A percentile compares a stretch with the other conserved stretches of the same genome.
These are phyloP conservation scores for Aspergillus alliaceus DNA, from an alignment of 2,329 filamentous ascomycete species.

Conservation along the genomic window DNA sequence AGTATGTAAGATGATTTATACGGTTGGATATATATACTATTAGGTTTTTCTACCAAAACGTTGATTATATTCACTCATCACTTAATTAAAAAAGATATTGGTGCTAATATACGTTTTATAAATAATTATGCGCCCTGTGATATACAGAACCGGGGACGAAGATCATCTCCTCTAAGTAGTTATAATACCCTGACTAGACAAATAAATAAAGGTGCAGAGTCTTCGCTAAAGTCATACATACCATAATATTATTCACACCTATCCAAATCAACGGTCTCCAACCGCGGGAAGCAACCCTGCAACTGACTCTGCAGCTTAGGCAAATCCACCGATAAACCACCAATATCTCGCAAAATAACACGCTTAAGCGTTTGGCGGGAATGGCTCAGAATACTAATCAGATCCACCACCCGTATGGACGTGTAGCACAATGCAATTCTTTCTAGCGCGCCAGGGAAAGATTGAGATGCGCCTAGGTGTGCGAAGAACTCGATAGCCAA, in stretches of 20 bases:
- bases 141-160: too few species aligned
- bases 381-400: conserved; percentile 2
- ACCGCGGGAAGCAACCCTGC: conserved; percentile 1
- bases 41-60: too few species aligned
- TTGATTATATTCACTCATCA: too few species aligned
- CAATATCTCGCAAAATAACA: not conserved
- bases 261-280: conserved; percentile 2
- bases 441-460: conserved; percentile 3
- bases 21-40: too few species aligned
- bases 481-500: conserved; percentile 12
- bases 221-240: not conserved
- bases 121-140: too few species aligned
- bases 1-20: too few species aligned
- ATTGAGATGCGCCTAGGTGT: not conserved
- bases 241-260: not conserved
- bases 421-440: conserved; percentile 6
- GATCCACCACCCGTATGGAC: not conserved
- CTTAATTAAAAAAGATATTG: too few species aligned
- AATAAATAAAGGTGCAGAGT: too few species aligned
- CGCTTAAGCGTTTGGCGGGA: conserved; percentile 3
- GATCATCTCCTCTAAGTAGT: too few species aligned
- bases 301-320: not conserved
- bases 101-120: too few species aligned
- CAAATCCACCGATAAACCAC: not conserved
- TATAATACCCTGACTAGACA: too few species aligned